Conservation (phyloP, 1,139 yeast genomes). For the Arxiozyma telluris region DNA sequence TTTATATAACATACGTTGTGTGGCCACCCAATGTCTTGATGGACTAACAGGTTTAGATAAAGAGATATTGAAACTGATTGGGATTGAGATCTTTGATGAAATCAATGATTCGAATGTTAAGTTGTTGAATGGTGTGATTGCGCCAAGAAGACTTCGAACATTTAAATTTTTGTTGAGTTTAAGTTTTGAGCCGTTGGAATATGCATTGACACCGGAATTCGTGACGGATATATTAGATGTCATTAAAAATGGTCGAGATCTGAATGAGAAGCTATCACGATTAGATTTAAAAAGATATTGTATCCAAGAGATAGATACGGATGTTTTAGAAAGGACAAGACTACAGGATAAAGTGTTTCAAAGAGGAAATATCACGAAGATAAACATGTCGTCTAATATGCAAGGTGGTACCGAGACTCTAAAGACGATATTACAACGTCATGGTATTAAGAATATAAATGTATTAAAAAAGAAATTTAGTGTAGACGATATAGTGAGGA, state of each 20-base stretch:
- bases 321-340: slow-evolving; percentile 26
- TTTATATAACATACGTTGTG: slow-evolving; percentile 37
- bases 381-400: slow-evolving; percentile 54
- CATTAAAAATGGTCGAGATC: slow-evolving; percentile 15
- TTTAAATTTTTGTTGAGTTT: slow-evolving; percentile 61
- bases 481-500: slow-evolving; percentile 21
- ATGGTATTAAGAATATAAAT: slow-evolving; percentile 46
- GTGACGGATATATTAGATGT: slow-evolving; percentile 24
- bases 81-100: slow-evolving; percentile 38
- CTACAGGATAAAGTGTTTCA: slow-evolving; percentile 28
- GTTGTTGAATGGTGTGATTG: slow-evolving; percentile 43
- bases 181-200: slow-evolving; percentile 27
- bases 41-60: slow-evolving; percentile 35
- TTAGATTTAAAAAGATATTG: slow-evolving; percentile 26
- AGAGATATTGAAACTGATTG: slow-evolving; percentile 31
- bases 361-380: slow-evolving; percentile 37
- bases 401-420: slow-evolving; percentile 61
- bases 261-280: background rate
- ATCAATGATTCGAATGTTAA: slow-evolving; percentile 28
- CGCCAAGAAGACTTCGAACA: slow-evolving; percentile 74
- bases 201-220: slow-evolving; percentile 30
- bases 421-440: slow-evolving; percentile 51
- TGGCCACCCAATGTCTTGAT: slow-evolving; percentile 58
- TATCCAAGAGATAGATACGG: slow-evolving; percentile 29
- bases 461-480: slow-evolving; percentile 25